Evolutionary conservation across 139 green algal genomes (phyloP), one percentile per base, ranked within the genome.

Genomic region (Closterium sp.): DNA sequence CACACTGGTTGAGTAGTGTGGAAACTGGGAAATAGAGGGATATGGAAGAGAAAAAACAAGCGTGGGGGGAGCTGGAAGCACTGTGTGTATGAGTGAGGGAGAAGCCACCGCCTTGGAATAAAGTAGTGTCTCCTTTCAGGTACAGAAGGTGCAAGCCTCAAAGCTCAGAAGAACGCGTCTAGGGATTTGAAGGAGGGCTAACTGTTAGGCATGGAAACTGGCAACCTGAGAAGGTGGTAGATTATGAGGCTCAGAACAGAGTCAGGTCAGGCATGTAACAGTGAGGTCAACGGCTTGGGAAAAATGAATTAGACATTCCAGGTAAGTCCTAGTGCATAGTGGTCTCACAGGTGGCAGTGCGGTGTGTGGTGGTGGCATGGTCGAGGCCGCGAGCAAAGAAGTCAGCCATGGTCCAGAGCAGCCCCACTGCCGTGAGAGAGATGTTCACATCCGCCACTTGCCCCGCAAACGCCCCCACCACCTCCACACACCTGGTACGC

Each of bases 341-440:
- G 50, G 50, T 73, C 50, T 73, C 50, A 73, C 50, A 73, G 50
- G 50, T 73, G 50, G 50, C 50, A 73, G 50, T 73, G 50, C 50
- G 50, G 50, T 73, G 50, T 73, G 50, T 73, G 50, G 50, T 73
- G 50, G 50, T 73, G 50, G 50, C 50, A 22, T 73, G 50, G 50
- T 73, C 50, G 13, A 31, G 29, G 45, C 50, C 70, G 0, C 92
- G 73, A 28, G 31, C 93, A 87, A 94, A 95, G 22, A 94, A 94
- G 92, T 99, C 97, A 27, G 96, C 96, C 4, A 96, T 96, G 91
- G 97, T 98, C 97, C 97, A 99, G 2, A 99, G 96, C 87, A 98
- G 94, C 86, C 96, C 96, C 88, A 99, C 96, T 31, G 97, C 95
- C 13, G 97, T 98, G 7, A 99, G 96, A 79, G 94, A 97, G 22